Evolutionary conservation across 2,329 filamentous ascomycete species (phyloP).

Genomic region (Aureobasidium namibiae): DNA sequence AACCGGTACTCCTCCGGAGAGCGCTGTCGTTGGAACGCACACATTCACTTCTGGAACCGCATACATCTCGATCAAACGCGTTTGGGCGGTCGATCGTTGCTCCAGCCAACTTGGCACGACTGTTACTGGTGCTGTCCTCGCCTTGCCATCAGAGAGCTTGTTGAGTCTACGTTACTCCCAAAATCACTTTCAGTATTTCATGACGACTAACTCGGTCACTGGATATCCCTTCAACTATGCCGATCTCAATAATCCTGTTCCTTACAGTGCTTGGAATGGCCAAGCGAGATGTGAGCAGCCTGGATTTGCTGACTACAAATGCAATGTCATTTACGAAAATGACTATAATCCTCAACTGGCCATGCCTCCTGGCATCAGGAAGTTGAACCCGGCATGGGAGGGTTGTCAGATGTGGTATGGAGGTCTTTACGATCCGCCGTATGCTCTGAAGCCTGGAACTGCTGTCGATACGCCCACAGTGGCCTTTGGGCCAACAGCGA

Average conservation of each 20-base stretch:
- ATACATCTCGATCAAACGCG: slow-evolving; percentile 23
- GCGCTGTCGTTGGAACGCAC: slow-evolving; percentile 18
- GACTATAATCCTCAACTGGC: slow-evolving; percentile 21
- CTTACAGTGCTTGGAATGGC: slow-evolving; percentile 24
- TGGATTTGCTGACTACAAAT: slow-evolving; percentile 12
- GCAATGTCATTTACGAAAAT: slow-evolving; percentile 21
- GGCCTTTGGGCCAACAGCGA: background rate
- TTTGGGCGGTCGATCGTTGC: slow-evolving; percentile 23
- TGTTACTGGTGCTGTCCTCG: slow-evolving; percentile 21
- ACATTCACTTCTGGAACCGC: slow-evolving; percentile 24
- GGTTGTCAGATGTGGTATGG: slow-evolving; percentile 23
- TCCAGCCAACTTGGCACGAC: slow-evolving; percentile 17
- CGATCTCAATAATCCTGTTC: slow-evolving; percentile 23
- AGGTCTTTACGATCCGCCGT: slow-evolving; percentile 24
- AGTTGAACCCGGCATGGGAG: slow-evolving; percentile 20
- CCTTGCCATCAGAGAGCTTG: slow-evolving; percentile 22
- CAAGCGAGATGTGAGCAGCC: slow-evolving; percentile 17
- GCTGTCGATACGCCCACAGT: slow-evolving; percentile 16
- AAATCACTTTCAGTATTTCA: slow-evolving; percentile 21
- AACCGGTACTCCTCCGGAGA: slow-evolving; percentile 5
- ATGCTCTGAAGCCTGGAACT: slow-evolving; percentile 17
- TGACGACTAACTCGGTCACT: slow-evolving; percentile 19
- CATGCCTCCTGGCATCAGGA: slow-evolving; percentile 22
- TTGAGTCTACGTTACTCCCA: slow-evolving; percentile 24
- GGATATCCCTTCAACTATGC: slow-evolving; percentile 24